These are phyloP conservation scores for Asclepias syriaca DNA, from an alignment of 257 asterid genomes.

Conservation along the genomic window DNA sequence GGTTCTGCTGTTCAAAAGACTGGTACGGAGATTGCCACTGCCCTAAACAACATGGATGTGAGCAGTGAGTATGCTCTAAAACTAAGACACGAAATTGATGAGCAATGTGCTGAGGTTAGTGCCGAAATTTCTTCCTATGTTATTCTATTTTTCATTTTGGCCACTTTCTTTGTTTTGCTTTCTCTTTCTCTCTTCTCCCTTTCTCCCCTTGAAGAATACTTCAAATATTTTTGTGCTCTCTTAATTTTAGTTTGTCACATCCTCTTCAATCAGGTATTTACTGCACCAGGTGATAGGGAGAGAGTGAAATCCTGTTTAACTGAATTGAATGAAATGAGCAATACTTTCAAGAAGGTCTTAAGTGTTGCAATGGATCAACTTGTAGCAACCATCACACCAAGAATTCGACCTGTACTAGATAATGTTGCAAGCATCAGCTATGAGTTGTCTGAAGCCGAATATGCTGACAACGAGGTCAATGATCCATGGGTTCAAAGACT, in stretches of 20 bases:
- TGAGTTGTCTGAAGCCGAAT: conserved; percentile 85
- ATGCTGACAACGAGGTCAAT: conserved; percentile 92
- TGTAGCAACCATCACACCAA: conserved; percentile 63
- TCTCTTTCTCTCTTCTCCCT: too few relatives aligned
- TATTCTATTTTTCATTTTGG: too few relatives aligned
- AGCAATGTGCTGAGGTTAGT: conserved; percentile 78
- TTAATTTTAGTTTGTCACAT: neutral
- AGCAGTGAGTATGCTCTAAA: conserved; percentile 86
- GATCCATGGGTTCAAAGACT: conserved; percentile 99
- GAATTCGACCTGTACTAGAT: conserved; percentile 80
- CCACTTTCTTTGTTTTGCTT: too few relatives aligned
- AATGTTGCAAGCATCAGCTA: conserved; percentile 81
- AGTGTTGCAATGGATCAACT: conserved; percentile 81
- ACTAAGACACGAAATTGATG: conserved; percentile 88
- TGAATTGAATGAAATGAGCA: conserved; percentile 80
- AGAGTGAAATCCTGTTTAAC: conserved; percentile 83
- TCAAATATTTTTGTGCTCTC: neutral
- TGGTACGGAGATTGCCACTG: conserved; percentile 82
- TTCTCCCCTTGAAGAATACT: neutral
- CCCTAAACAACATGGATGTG: conserved; percentile 88
- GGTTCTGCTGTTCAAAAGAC: conserved; percentile 90
- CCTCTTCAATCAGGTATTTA: conserved; percentile 47
- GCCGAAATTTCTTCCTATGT: neutral
- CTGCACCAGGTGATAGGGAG: conserved; percentile 77
- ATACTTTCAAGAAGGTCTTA: conserved; percentile 64